Base-by-base conservation (phyloP, 1,139 yeast species). In the Kodamaea sp. region DNA sequence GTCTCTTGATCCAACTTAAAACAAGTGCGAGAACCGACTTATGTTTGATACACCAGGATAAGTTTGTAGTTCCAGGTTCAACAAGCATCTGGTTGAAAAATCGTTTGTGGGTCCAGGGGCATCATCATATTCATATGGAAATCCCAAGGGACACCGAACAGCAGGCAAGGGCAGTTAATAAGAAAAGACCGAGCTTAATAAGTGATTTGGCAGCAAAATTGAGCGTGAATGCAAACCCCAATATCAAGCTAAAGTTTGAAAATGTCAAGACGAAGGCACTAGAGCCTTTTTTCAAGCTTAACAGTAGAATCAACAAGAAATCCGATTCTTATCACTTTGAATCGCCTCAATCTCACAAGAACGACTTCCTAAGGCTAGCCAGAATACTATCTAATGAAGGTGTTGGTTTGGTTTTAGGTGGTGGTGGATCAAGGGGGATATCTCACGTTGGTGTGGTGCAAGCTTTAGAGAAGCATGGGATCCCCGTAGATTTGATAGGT, bases 371-470 rank as follows among this genome's bases (percentile, higher is more conserved):
- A 57, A 72, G 98, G 37, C 63, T 92, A 22, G 98, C 98, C 0
- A 73, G 98, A 48, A 76, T 92, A 10, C 62, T 92, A 16, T 86
- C 97, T 0, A 95, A 96, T 11, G 89, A 89, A 55, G 96, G 96
- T 0, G 88, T 92, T 24, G 98, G 97, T 0, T 66, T 92, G 13
- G 97, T 92, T 3, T 69, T 92, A 7, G 98, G 98, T 4, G 98
- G 98, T 10, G 98, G 98, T 28, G 98, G 98, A 20, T 96, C 98
- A 0, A 73, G 98, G 48, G 98, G 98, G 1, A 74, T 92, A 11
- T 78, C 96, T 7, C 98, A 92, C 55, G 73, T 90, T 30, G 98
- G 98, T 5, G 83, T 92, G 3, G 78, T 92, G n/a, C 79, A 82
- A 34, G 96, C 97, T 0, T 64, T 92, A n/a, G 97, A 92, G 56